Evolutionary conservation across 768 basidiomycete species (phyloP).

Genomic region (Porphyrellus cyaneotinctus): DNA sequence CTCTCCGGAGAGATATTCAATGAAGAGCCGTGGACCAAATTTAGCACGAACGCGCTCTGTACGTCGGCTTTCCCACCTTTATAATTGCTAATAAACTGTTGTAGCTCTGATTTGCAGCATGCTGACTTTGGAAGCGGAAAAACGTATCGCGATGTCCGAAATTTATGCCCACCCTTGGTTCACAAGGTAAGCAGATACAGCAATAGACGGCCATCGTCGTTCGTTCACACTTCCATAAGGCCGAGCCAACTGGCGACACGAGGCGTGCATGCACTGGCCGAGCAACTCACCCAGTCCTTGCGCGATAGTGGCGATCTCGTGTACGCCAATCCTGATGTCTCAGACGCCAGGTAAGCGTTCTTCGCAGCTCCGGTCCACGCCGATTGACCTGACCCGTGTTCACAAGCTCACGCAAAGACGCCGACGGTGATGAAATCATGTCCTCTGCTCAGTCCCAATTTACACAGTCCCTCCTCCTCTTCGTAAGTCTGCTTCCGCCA

Average conservation of each 20-base stretch:
- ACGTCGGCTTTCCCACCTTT: conserved; percentile 23
- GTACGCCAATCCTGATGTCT: conserved; percentile 57
- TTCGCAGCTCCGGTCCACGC: background rate
- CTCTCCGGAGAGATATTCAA: conserved; percentile 67
- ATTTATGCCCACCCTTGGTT: conserved; percentile 70
- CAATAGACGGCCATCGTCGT: background rate
- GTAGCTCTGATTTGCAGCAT: conserved; percentile 74
- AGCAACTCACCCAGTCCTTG: conserved; percentile 65
- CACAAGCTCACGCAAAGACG: conserved; percentile 33
- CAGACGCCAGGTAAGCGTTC: conserved; percentile 30
- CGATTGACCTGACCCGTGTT: background rate
- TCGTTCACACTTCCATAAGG: conserved; percentile 32
- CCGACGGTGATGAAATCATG: conserved; percentile 62
- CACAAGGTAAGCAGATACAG: conserved; percentile 44
- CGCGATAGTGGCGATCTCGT: conserved; percentile 70
- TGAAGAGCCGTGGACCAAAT: conserved; percentile 75
- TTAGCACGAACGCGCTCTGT: conserved; percentile 61
- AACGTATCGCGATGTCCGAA: conserved; percentile 61
- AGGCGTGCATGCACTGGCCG: conserved; percentile 53
- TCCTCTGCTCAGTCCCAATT: conserved; percentile 65
- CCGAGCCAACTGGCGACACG: conserved; percentile 64
- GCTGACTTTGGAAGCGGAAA: conserved; percentile 63
- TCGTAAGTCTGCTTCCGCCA: conserved; percentile 45
- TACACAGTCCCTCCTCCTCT: conserved; percentile 75
- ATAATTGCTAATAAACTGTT: background rate